A percentile compares a stretch with the other conserved stretches of the same genome.
phyloP scores from a whole-genome alignment of 805 yeast genomes.

The Saturnispora serradocipensis region DNA sequence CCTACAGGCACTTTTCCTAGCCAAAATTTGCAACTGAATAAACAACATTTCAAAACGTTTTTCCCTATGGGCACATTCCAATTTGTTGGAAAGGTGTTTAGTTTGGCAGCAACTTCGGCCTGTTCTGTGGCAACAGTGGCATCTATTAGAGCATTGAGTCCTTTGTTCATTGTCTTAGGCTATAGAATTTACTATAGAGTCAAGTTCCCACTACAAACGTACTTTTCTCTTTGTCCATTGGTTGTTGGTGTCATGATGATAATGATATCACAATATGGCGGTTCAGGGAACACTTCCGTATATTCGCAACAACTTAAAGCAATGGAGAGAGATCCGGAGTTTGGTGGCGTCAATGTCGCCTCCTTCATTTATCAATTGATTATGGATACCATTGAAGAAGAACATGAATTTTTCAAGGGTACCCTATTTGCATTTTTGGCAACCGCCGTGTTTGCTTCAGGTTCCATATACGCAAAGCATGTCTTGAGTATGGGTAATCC shows the following conservation, averaged over 20 bases:
- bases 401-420: constrained; percentile 32
- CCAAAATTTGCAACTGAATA: constrained; percentile 23
- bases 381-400: constrained; percentile 3
- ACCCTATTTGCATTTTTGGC: constrained; percentile 59
- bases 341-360: constrained; percentile 2
- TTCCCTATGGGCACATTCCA: constrained; percentile 61
- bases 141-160: constrained; percentile 60
- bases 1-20: constrained; percentile 49
- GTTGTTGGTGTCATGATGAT: constrained; percentile 44
- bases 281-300: neutral
- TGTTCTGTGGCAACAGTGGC: constrained; percentile 65
- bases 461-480: constrained; percentile 79
- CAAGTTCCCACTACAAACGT: constrained; percentile 40
- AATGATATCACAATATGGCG: constrained; percentile 27
- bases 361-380: constrained; percentile 1
- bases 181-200: constrained; percentile 46
- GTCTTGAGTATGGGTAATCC: constrained; percentile 27
- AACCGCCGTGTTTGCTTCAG: constrained; percentile 70
- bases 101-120: constrained; percentile 53
- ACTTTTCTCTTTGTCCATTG: constrained; percentile 42
- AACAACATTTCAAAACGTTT: constrained; percentile 37
- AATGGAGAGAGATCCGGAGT: neutral
- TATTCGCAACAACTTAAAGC: constrained; percentile 8
- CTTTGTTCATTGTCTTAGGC: constrained; percentile 48
- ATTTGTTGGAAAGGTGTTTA: constrained; percentile 53